A percentile compares a stretch with the other conserved stretches of the same genome.
Conservation (phyloP, 2,329 filamentous ascomycete species). For the Calonectria pseudoreteaudii region DNA sequence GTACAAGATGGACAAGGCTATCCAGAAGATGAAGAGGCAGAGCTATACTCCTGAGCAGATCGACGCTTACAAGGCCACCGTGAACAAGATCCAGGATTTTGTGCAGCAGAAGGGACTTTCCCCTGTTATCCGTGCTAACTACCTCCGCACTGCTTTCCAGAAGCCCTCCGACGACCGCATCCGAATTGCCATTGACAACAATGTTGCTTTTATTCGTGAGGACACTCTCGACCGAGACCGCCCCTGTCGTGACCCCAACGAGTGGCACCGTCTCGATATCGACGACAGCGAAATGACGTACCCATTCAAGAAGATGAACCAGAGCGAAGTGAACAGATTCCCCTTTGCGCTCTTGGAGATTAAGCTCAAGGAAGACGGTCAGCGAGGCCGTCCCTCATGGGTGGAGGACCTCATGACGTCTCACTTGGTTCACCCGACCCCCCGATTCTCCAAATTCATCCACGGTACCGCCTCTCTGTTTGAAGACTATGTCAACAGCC, state of each 20-base stretch:
- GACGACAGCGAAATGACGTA: slow-evolving; percentile 86
- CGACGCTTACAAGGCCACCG: slow-evolving; percentile 76
- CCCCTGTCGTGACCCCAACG: slow-evolving; percentile 87
- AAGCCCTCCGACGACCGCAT: slow-evolving; percentile 92
- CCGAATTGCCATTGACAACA: slow-evolving; percentile 91
- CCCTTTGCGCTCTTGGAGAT: slow-evolving; percentile 93
- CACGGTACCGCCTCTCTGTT: slow-evolving; percentile 93
- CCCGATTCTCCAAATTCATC: slow-evolving; percentile 96
- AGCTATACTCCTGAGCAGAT: slow-evolving; percentile 75
- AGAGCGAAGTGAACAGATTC: slow-evolving; percentile 91
- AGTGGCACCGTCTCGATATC: slow-evolving; percentile 94
- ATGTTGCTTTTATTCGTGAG: slow-evolving; percentile 87
- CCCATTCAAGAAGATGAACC: slow-evolving; percentile 87
- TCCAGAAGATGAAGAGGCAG: slow-evolving; percentile 87
- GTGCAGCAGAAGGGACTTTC: slow-evolving; percentile 82
- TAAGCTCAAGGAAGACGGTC: slow-evolving; percentile 78
- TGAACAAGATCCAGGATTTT: slow-evolving; percentile 82
- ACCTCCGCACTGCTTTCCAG: slow-evolving; percentile 94
- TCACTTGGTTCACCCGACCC: slow-evolving; percentile 89
- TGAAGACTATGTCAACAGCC: slow-evolving; percentile 94
- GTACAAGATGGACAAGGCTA: slow-evolving; percentile 91
- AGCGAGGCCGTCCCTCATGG: slow-evolving; percentile 83
- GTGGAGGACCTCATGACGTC: slow-evolving; percentile 91
- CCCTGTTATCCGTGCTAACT: slow-evolving; percentile 91
- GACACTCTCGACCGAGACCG: slow-evolving; percentile 82